Evolutionary conservation across 176 grass and related monocot species (phyloP).

Genomic region (Raddia distichophylla): DNA sequence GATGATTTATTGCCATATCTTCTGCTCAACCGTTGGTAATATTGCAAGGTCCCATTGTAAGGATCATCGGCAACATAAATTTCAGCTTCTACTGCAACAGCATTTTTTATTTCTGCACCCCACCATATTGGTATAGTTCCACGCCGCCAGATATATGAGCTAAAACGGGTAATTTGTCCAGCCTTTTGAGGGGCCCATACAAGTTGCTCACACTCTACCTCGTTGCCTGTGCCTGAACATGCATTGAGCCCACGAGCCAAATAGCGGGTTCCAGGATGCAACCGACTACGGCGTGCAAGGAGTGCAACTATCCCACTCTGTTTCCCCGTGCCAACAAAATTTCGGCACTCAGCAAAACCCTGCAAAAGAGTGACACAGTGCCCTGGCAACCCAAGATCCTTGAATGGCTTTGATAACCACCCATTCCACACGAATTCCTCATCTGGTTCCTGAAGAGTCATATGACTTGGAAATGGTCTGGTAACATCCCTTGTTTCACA

Average conservation of each 20-base stretch:
- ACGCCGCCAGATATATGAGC: conserved; percentile 88
- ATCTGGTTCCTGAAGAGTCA: conserved; percentile 65
- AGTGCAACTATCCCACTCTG: conserved; percentile 79
- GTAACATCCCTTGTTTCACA: conserved; percentile 98
- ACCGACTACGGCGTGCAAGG: conserved; percentile 89
- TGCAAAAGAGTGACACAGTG: conserved; percentile 92
- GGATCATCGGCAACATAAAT: conserved; percentile 94
- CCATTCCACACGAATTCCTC: conserved; percentile 94
- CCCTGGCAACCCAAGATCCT: conserved; percentile 74
- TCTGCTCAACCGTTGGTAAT: conserved; percentile 83
- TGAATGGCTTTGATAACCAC: conserved; percentile 94
- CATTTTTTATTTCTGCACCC: conserved; percentile 92
- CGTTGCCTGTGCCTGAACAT: conserved; percentile 97
- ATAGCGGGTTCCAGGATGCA: conserved; percentile 98
- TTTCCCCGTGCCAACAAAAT: conserved; percentile 67
- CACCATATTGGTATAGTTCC: conserved; percentile 98
- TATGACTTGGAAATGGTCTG: conserved; percentile 78
- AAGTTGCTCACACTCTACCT: conserved; percentile 97
- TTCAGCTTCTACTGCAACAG: conserved; percentile 78
- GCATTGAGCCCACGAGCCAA: conserved; percentile 96
- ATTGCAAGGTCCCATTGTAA: conserved; percentile 82
- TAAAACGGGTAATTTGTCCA: conserved; percentile 62
- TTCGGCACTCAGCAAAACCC: conserved; percentile 94
- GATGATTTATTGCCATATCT: conserved; percentile 71
- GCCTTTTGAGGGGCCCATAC: conserved; percentile 67